Base-by-base conservation (phyloP, 2,329 filamentous ascomycete species). In the Alternaria gansuensis region DNA sequence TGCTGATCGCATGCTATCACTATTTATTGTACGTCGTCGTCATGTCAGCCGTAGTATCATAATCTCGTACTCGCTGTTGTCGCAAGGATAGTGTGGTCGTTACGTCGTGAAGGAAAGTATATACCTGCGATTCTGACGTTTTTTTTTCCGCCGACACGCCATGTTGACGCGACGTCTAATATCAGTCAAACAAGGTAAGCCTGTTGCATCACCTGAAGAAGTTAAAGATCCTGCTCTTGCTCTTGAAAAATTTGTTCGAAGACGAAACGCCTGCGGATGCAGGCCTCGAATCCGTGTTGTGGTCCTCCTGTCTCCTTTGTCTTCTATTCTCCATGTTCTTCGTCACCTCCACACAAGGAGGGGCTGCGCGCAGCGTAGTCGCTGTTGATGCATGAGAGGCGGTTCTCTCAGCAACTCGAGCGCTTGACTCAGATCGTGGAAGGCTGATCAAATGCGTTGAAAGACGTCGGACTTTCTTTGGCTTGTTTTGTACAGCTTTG, bases 201-300 rank as follows among this genome's bases (percentile, higher is more conserved):
- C 13, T 43, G 40, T 28, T 26, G 23, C 1, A 14, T 54, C 31
- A 59, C n/a, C 67, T 54, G 69, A 75, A 78, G 60, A 78, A 77
- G 50, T 73, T 77, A 63, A 78, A 75, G 29, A 77, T 73, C 50
- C 65, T 63, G 53, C 73, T 75, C 52, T 73, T 77, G 60, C 68
- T 75, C 57, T 75, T 77, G 45, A 71, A 46, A 37, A 71, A 74
- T 51, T 69, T 73, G 53, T 70, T 75, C 21, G 65, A 66, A 28
- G 70, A 64, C 14, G 63, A 57, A 39, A 52, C 45, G 17, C 55
- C 40, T 3, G 54, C 40, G 2, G 51, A 50, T n/a, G 40, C 53
- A 14, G 49, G 55, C 21, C 57, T 57, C 10, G 57, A 54, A 11
- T 52, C 59, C 40, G 52, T 52, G 6, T 64, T 64, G 17, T 57